Evolutionary conservation across 2,329 filamentous ascomycete genomes (phyloP).

Genomic region (Lomentospora prolificans): DNA sequence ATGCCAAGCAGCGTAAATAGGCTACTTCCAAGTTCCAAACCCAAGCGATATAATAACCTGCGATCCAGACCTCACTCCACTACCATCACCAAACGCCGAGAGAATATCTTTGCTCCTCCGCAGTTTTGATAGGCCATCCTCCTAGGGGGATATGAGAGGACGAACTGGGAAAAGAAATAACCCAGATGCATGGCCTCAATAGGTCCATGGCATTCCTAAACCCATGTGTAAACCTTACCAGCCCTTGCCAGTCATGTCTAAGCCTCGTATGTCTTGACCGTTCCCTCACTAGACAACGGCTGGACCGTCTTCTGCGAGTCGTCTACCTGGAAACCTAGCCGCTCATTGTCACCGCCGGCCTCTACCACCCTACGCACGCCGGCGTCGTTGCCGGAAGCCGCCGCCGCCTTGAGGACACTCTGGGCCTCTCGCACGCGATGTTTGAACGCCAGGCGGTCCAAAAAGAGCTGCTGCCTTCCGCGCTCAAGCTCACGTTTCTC

Average conservation of each 20-base stretch:
- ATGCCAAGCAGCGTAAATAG: too few relatives aligned
- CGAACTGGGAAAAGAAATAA: neutral
- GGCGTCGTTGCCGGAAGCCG: constrained; percentile 37
- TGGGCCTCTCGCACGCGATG: constrained; percentile 77
- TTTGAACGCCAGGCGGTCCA: constrained; percentile 86
- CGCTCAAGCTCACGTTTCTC: constrained; percentile 90
- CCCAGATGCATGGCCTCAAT: neutral
- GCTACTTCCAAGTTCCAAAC: too few relatives aligned
- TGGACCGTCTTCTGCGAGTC: constrained; percentile 35
- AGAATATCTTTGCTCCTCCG: neutral
- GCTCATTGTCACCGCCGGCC: constrained; percentile 36
- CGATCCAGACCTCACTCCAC: neutral
- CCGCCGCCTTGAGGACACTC: constrained; percentile 55
- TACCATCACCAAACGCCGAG: neutral
- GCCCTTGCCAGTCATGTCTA: constrained; percentile 19
- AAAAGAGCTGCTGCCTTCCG: constrained; percentile 82
- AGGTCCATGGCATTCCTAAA: neutral
- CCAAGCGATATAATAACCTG: neutral
- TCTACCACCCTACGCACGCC: constrained; percentile 38
- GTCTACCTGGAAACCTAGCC: constrained; percentile 41
- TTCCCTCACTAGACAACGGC: constrained; percentile 44
- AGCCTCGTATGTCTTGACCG: constrained; percentile 48
- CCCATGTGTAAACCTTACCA: too few relatives aligned
- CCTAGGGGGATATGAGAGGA: neutral
- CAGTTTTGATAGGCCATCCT: neutral